A percentile compares a stretch with the other conserved stretches of the same genome.
These are phyloP conservation scores for Prunus salicina DNA, from an alignment of 306 rosid genomes.

Conservation along the genomic window DNA sequence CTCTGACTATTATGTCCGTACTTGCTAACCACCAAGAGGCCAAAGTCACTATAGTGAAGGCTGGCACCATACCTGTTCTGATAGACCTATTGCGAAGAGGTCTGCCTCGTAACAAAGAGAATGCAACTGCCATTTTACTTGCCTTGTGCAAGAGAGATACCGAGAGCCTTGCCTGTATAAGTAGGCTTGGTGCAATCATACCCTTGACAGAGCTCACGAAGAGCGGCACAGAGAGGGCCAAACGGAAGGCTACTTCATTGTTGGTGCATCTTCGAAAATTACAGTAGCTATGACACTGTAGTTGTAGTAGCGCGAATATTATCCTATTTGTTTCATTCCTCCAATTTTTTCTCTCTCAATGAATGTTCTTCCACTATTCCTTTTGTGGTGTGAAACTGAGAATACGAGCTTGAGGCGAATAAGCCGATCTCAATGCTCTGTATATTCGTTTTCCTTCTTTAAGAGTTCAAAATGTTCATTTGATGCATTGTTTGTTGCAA, in stretches of 20 bases:
- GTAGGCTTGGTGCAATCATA: constrained; percentile 85
- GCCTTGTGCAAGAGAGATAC: constrained; percentile 82
- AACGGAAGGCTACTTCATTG: constrained; percentile 85
- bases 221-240: constrained; percentile 87
- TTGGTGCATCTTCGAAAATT: constrained; percentile 78
- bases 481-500: constrained; percentile 38
- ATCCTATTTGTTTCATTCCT: constrained; percentile 28
- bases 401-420: constrained; percentile 52
- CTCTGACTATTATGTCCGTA: constrained; percentile 88
- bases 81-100: constrained; percentile 85
- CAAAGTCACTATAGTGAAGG: constrained; percentile 68
- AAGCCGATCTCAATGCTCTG: constrained; percentile 48
- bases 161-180: constrained; percentile 68
- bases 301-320: constrained; percentile 30
- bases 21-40: constrained; percentile 95
- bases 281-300: constrained; percentile 47
- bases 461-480: constrained; percentile 53
- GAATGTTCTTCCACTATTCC: constrained; percentile 28
- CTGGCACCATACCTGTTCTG: constrained; percentile 84
- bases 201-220: constrained; percentile 76
- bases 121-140: constrained; percentile 84
- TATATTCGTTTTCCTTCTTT: constrained; percentile 34
- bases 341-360: constrained; percentile 13
- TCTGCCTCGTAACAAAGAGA: constrained; percentile 84
- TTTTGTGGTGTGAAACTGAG: constrained; percentile 43